Evolutionary conservation across 2,329 filamentous ascomycete species (phyloP).

Genomic region (Calonectria fujianensis): DNA sequence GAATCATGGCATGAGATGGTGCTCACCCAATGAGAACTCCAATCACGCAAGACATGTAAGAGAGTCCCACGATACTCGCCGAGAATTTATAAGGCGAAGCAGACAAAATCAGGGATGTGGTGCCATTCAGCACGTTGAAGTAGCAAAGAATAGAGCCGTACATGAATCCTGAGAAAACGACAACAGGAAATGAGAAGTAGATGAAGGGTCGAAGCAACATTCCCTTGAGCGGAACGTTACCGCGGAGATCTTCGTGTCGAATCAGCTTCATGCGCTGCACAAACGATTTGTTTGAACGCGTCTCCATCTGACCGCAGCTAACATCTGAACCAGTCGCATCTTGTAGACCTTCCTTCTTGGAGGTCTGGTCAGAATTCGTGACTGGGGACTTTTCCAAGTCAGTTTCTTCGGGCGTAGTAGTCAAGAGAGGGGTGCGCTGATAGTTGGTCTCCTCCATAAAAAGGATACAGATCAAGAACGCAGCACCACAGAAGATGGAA

Average conservation of each 20-base stretch:
- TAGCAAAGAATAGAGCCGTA: constrained; percentile 35
- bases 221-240: not conserved
- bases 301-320: constrained; percentile 1
- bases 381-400: constrained; percentile 2
- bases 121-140: constrained; percentile 38
- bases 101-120: constrained; percentile 35
- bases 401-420: constrained; percentile 5
- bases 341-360: not conserved
- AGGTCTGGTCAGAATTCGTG: not conserved
- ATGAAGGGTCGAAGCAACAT: constrained; percentile 31
- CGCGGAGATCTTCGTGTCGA: constrained; percentile 1
- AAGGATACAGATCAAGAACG: constrained; percentile 28
- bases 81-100: constrained; percentile 35
- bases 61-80: constrained; percentile 26
- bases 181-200: constrained; percentile 32
- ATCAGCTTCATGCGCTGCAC: constrained; percentile 26
- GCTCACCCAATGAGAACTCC: constrained; percentile 23
- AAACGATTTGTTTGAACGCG: not conserved
- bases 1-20: not conserved
- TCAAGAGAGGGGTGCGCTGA: constrained; percentile 10
- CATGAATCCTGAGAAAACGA: constrained; percentile 36
- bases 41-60: constrained; percentile 26
- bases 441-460: constrained; percentile 42
- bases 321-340: not conserved
- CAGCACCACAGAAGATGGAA: constrained; percentile 34